Conservation (phyloP, 495 filamentous ascomycete species). For the Xylaria nigripes region DNA sequence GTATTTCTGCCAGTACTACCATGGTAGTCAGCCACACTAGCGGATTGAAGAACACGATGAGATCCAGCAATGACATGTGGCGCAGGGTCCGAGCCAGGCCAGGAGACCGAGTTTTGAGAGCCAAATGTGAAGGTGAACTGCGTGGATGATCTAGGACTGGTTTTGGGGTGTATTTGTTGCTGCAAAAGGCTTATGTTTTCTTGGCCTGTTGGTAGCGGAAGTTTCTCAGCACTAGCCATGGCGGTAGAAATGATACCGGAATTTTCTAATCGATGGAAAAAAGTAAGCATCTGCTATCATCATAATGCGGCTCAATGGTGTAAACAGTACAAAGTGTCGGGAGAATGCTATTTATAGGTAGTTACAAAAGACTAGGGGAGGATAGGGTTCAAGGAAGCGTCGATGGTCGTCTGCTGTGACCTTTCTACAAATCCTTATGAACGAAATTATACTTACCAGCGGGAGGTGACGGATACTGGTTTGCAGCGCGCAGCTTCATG, state of each 20-base stretch:
- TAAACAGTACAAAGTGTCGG: background rate
- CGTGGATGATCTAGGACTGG: slow-evolving; percentile 52
- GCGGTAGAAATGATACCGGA: slow-evolving; percentile 79
- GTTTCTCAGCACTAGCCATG: slow-evolving; percentile 79
- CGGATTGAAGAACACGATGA: slow-evolving; percentile 12
- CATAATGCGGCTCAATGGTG: background rate
- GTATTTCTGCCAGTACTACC: slow-evolving; percentile 4
- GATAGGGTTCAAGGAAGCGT: background rate
- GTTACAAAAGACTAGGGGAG: background rate
- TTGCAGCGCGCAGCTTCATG: slow-evolving; percentile 33
- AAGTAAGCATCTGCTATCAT: slow-evolving; percentile 2
- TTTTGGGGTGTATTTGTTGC: slow-evolving; percentile 53
- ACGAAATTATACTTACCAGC: slow-evolving; percentile 32
- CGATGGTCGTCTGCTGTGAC: background rate
- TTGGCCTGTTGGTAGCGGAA: slow-evolving; percentile 51
- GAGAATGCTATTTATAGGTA: background rate
- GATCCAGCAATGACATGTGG: slow-evolving; percentile 11
- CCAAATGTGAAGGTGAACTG: slow-evolving; percentile 93
- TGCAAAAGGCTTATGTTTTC: slow-evolving; percentile 71
- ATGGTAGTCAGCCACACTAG: slow-evolving; percentile 8
- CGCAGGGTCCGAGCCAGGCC: slow-evolving; percentile 56
- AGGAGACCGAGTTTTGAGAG: slow-evolving; percentile 42
- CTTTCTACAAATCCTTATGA: background rate
- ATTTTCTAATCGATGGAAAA: slow-evolving; percentile 33
- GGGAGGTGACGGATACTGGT: slow-evolving; percentile 31